Evolutionary conservation across 257 asterid genomes (phyloP).

Genomic region (Fraxinus cuspidata): DNA sequence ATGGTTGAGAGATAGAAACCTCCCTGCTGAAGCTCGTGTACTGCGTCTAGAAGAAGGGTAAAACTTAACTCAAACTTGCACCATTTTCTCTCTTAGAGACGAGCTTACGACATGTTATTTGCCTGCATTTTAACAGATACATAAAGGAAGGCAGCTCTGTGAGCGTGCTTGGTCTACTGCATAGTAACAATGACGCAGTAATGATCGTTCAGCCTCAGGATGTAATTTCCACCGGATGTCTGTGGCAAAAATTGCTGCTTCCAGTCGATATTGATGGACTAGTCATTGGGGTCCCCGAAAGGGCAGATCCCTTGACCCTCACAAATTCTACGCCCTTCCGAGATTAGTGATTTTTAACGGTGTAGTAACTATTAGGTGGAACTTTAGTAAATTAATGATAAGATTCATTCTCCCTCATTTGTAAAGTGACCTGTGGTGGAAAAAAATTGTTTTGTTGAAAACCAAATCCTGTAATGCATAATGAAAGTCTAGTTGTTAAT

Average conservation of each 20-base stretch:
- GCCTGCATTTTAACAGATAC: slow-evolving; percentile 29
- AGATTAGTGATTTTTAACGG: neutral
- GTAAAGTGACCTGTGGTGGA: neutral
- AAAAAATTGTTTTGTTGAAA: neutral
- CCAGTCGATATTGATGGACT: slow-evolving; percentile 47
- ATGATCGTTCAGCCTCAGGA: slow-evolving; percentile 39
- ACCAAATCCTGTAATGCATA: neutral
- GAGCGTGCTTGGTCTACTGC: slow-evolving; percentile 40
- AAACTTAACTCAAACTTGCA: neutral
- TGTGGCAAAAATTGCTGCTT: slow-evolving; percentile 40
- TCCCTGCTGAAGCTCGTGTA: slow-evolving; percentile 41
- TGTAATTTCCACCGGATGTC: slow-evolving; percentile 40
- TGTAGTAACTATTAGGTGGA: neutral
- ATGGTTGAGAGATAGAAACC: slow-evolving; percentile 46
- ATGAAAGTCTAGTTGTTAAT: neutral
- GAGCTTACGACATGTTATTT: neutral
- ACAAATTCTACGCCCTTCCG: neutral
- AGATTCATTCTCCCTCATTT: neutral
- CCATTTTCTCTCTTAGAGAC: neutral
- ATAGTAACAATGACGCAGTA: slow-evolving; percentile 17
- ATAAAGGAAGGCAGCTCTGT: slow-evolving; percentile 36
- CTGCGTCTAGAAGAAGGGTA: slow-evolving; percentile 49
- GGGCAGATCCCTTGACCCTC: neutral
- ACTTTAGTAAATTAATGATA: neutral
- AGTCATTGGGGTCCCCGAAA: slow-evolving; percentile 26